These are phyloP conservation scores for Picea sitchensis DNA, from an alignment of 75 land plant genomes.

Conservation along the genomic window DNA sequence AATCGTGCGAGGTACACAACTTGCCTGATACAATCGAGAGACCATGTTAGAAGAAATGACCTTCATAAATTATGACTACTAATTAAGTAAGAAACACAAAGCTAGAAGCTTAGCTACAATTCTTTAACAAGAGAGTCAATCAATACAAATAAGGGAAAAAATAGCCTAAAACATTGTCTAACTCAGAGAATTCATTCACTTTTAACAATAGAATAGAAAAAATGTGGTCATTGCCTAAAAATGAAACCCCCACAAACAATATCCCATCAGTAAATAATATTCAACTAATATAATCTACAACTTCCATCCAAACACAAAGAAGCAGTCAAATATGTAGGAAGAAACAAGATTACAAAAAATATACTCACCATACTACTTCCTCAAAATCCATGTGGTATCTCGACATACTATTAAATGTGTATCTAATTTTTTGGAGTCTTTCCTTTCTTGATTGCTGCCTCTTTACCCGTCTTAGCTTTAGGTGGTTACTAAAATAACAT, in stretches of 20 bases:
- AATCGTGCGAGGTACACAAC: background rate
- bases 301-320: background rate
- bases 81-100: background rate
- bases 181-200: background rate
- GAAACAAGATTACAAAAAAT: background rate
- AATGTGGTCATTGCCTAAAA: background rate
- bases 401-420: background rate
- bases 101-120: background rate
- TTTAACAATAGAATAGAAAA: background rate
- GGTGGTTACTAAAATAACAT: background rate
- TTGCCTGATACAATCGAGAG: background rate
- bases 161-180: background rate
- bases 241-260: background rate
- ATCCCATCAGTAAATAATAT: background rate
- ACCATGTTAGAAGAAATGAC: background rate
- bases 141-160: background rate
- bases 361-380: background rate
- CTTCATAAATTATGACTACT: background rate
- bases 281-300: background rate
- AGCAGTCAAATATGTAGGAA: background rate
- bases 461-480: slow-evolving; percentile 22
- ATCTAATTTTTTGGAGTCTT: slow-evolving; percentile 22
- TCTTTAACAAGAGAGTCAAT: background rate
- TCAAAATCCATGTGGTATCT: background rate
- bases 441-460: slow-evolving; percentile 26